phyloP scores from a whole-genome alignment of 352 stramenopile genomes.

The Globisporangium spinosum region DNA sequence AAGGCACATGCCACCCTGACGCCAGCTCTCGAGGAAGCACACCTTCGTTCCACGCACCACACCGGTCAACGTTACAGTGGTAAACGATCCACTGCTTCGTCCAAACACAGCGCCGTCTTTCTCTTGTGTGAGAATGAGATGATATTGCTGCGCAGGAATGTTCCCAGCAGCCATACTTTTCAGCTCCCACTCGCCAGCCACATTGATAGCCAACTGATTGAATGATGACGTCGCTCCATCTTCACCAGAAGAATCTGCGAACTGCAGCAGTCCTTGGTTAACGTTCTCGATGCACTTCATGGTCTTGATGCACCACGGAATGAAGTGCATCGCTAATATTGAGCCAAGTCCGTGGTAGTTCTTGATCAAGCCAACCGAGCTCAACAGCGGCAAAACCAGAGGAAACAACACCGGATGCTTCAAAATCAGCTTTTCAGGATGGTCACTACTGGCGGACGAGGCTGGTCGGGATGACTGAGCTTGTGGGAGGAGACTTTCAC shows the following conservation, averaged over 20 bases:
- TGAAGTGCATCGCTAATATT: slow-evolving; percentile 65
- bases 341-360: slow-evolving; percentile 69
- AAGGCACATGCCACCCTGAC: slow-evolving; percentile 83
- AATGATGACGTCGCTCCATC: slow-evolving; percentile 21
- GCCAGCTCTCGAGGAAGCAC: slow-evolving; percentile 84
- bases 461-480: background rate
- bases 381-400: slow-evolving; percentile 63
- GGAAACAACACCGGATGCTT: slow-evolving; percentile 54
- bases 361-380: slow-evolving; percentile 55
- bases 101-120: slow-evolving; percentile 60
- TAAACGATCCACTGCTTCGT: slow-evolving; percentile 78
- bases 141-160: slow-evolving; percentile 86
- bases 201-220: slow-evolving; percentile 49
- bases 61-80: slow-evolving; percentile 75
- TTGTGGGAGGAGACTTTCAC: slow-evolving; percentile 18
- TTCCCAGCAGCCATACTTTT: slow-evolving; percentile 86
- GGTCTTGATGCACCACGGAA: slow-evolving; percentile 72
- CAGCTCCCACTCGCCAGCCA: slow-evolving; percentile 83
- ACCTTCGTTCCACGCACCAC: slow-evolving; percentile 75
- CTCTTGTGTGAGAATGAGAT: slow-evolving; percentile 68
- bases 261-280: slow-evolving; percentile 44
- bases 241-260: slow-evolving; percentile 21
- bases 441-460: slow-evolving; percentile 8
- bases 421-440: slow-evolving; percentile 34
- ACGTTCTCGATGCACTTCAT: slow-evolving; percentile 67